Conservation (phyloP, 2,329 filamentous ascomycete species). For the Curvularia lunata region DNA sequence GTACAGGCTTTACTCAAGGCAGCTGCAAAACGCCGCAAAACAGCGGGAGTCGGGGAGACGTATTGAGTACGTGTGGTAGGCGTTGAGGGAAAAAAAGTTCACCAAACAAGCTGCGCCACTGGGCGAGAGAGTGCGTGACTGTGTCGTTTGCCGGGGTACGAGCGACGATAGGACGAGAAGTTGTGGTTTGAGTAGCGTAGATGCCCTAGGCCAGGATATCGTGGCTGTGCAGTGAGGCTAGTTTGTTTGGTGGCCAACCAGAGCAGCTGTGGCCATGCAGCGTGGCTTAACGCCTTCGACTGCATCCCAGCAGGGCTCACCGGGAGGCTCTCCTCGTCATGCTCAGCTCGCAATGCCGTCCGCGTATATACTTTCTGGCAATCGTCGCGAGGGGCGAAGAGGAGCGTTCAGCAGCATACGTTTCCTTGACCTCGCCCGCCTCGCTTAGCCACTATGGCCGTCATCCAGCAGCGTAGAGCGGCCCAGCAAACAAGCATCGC, state of each 20-base stretch:
- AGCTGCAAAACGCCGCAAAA: slow-evolving; percentile 37
- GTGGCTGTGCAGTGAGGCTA: slow-evolving; percentile 20
- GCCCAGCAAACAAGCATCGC: slow-evolving; percentile 40
- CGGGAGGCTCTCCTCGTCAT: slow-evolving; percentile 38
- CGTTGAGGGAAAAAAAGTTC: neutral
- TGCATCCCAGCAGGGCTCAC: slow-evolving; percentile 25
- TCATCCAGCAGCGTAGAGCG: slow-evolving; percentile 25
- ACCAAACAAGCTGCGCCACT: slow-evolving; percentile 34
- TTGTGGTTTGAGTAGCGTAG: slow-evolving; percentile 19
- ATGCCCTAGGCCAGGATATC: slow-evolving; percentile 13
- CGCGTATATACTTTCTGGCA: slow-evolving; percentile 33
- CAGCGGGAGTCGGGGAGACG: slow-evolving; percentile 21
- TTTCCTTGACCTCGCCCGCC: slow-evolving; percentile 22
- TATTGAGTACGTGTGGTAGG: slow-evolving; percentile 6
- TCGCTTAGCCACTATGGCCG: slow-evolving; percentile 39
- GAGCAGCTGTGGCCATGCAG: slow-evolving; percentile 19
- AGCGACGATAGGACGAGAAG: slow-evolving; percentile 27
- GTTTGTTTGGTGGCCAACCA: slow-evolving; percentile 25
- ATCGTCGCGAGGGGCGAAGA: slow-evolving; percentile 17
- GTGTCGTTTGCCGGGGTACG: slow-evolving; percentile 12
- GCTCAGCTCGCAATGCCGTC: slow-evolving; percentile 29
- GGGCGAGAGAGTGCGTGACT: slow-evolving; percentile 22
- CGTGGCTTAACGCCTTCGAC: slow-evolving; percentile 25
- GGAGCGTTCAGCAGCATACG: slow-evolving; percentile 18
- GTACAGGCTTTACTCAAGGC: slow-evolving; percentile 35